Conservation (phyloP, 2,329 filamentous ascomycete genomes). For the Hysterium pulicare region DNA sequence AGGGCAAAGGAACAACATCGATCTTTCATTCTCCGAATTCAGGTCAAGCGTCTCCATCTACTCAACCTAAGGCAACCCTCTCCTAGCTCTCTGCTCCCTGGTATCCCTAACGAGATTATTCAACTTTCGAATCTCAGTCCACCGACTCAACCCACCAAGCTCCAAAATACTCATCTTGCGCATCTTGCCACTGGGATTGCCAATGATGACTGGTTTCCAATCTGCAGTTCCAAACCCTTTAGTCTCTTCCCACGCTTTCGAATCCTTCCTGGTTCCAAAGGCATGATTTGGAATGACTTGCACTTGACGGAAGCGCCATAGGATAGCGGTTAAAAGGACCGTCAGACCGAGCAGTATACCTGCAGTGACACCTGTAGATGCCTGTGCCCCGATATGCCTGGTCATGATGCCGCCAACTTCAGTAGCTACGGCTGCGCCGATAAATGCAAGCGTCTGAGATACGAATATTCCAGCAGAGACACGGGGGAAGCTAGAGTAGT, state of each 20-base stretch:
- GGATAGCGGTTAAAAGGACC: constrained; percentile 57
- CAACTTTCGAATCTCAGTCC: constrained; percentile 64
- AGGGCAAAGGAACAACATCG: not conserved
- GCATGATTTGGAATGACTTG: constrained; percentile 65
- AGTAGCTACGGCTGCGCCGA: constrained; percentile 66
- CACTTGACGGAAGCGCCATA: constrained; percentile 63
- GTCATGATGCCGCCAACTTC: constrained; percentile 66
- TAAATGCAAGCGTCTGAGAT: constrained; percentile 66
- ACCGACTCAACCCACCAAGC: constrained; percentile 64
- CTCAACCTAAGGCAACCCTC: not conserved
- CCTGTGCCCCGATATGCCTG: constrained; percentile 63
- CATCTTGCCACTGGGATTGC: constrained; percentile 66
- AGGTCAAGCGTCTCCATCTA: too few relatives aligned
- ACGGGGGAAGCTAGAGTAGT: constrained; percentile 73
- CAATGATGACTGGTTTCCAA: constrained; percentile 69
- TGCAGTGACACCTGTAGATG: constrained; percentile 66
- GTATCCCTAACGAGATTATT: constrained; percentile 39
- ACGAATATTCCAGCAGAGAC: constrained; percentile 69
- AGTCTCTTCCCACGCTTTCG: constrained; percentile 28
- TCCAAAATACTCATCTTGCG: constrained; percentile 70
- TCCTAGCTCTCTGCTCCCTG: not conserved
- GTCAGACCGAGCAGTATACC: constrained; percentile 65
- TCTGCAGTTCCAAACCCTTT: constrained; percentile 46
- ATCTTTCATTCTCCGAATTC: not conserved
- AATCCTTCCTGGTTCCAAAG: constrained; percentile 36